These are phyloP conservation scores for Amanita rubescens DNA, from an alignment of 768 basidiomycete species.

Conservation along the genomic window DNA sequence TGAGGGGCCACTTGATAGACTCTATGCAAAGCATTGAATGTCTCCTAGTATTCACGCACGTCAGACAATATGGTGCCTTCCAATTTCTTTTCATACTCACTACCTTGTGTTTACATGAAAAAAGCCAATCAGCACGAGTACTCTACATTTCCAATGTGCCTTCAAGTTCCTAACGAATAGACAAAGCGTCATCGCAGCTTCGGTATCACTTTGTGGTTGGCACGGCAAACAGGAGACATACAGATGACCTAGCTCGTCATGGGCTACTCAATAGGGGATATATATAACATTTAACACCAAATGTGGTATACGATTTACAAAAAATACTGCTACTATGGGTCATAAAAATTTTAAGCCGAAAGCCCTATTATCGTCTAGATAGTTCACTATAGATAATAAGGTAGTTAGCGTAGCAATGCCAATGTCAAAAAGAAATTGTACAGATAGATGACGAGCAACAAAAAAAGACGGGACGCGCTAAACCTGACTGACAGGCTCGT, in stretches of 20 bases:
- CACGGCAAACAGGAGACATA: too few species aligned
- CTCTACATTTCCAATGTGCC: constrained; percentile 48
- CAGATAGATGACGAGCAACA: not conserved
- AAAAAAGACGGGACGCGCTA: constrained; percentile 14
- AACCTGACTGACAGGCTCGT: constrained; percentile 62
- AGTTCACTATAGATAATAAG: not conserved
- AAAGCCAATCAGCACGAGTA: constrained; percentile 36
- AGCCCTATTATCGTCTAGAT: too few species aligned
- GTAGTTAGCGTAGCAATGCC: not conserved
- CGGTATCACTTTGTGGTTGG: constrained; percentile 50
- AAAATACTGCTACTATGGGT: too few species aligned
- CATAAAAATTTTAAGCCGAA: too few species aligned
- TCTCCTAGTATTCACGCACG: too few species aligned
- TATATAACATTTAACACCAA: too few species aligned
- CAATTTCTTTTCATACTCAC: not conserved
- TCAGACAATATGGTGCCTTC: not conserved
- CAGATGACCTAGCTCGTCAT: too few species aligned
- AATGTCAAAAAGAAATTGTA: not conserved
- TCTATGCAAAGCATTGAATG: too few species aligned
- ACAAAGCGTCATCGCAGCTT: constrained; percentile 41
- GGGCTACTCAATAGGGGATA: not conserved
- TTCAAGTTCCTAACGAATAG: constrained; percentile 46
- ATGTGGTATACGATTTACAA: too few species aligned
- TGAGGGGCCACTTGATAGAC: too few species aligned
- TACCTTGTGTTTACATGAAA: not conserved